A percentile compares a stretch with the other conserved stretches of the same genome.
phyloP scores from a whole-genome alignment of 208 protist genomes.

The Acanthamoeba healyi region DNA sequence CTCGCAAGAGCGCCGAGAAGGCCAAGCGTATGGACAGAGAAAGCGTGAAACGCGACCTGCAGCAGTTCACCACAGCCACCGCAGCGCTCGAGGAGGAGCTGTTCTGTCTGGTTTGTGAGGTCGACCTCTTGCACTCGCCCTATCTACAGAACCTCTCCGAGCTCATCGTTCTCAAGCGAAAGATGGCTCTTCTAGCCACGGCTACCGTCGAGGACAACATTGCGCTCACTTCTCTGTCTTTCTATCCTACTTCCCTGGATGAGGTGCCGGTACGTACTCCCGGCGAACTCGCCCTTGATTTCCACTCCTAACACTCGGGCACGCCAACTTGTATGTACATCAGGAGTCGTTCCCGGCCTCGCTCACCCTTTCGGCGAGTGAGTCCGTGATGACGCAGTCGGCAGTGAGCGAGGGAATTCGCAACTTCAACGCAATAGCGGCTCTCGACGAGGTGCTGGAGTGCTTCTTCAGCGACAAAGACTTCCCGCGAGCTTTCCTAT shows the following conservation, averaged over 20 bases:
- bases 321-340: no score
- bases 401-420: conserved; percentile 28
- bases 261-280: neutral
- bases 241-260: conserved; percentile 10
- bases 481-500: conserved; percentile 26
- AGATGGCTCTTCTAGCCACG: neutral
- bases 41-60: neutral
- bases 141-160: conserved; percentile 35
- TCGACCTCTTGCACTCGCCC: conserved; percentile 17
- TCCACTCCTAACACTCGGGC: no score
- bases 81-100: conserved; percentile 2
- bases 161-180: conserved; percentile 22
- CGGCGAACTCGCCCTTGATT: no score
- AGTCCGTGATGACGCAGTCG: conserved; percentile 28
- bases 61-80: neutral
- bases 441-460: conserved; percentile 16
- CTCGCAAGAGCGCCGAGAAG: neutral
- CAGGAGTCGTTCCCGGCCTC: conserved; percentile 14
- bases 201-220: neutral
- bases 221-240: neutral
- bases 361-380: neutral
- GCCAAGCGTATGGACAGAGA: neutral
- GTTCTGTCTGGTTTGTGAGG: conserved; percentile 22
- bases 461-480: conserved; percentile 61
- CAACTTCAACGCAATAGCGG: conserved; percentile 38